These are phyloP conservation scores for Cicer bijugum DNA, from an alignment of 306 rosid genomes.

Conservation along the genomic window DNA sequence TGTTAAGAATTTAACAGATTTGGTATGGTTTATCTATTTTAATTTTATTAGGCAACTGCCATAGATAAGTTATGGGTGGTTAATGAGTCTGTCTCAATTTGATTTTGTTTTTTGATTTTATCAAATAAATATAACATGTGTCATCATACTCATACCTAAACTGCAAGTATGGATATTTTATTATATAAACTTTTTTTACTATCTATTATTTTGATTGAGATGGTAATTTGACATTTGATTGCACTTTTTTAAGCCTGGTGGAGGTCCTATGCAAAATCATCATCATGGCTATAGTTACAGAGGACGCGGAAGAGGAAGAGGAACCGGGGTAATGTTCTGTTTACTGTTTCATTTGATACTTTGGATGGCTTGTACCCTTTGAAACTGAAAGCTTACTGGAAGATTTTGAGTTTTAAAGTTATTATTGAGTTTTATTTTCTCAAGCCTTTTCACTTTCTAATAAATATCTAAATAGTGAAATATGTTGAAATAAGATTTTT, in stretches of 20 bases:
- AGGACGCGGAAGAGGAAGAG: conserved; percentile 83
- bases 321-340: conserved; percentile 64
- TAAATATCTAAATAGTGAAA: neutral
- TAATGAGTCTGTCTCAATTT: conserved; percentile 5
- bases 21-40: conserved; percentile 28
- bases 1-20: neutral
- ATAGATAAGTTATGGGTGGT: conserved; percentile 12
- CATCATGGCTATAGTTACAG: conserved; percentile 55
- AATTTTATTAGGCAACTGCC: conserved; percentile 14
- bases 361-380: neutral
- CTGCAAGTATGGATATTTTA: conserved; percentile 1
- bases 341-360: conserved; percentile 26
- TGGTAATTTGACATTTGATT: conserved; percentile 43
- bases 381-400: conserved; percentile 10
- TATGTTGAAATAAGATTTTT: neutral
- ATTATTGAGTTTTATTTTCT: neutral
- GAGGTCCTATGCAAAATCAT: conserved; percentile 56
- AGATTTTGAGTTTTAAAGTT: neutral
- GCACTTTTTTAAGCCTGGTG: conserved; percentile 59
- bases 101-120: conserved; percentile 15
- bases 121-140: conserved; percentile 8
- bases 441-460: neutral
- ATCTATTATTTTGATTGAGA: conserved; percentile 1
- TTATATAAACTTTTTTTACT: neutral
- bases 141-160: conserved; percentile 1